These are phyloP conservation scores for Nannochloropsis gaditana DNA, from an alignment of 108 stramenopile species.

Conservation along the genomic window DNA sequence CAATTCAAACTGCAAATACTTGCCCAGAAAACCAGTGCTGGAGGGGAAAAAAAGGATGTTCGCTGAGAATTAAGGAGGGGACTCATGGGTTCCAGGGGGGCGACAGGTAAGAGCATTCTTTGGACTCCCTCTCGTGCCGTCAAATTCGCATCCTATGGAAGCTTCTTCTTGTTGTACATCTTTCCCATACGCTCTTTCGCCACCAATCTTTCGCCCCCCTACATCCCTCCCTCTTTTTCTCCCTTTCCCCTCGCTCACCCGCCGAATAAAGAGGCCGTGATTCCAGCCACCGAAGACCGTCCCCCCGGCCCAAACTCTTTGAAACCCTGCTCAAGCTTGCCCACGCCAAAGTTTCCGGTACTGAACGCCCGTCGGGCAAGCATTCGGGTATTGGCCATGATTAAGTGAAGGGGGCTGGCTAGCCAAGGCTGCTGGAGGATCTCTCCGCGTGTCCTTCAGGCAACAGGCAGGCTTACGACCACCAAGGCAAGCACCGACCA, in stretches of 20 bases:
- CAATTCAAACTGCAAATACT: constrained; percentile 20
- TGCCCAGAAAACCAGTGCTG: constrained; percentile 1
- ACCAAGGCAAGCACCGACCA: too few species aligned
- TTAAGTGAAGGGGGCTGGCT: not conserved
- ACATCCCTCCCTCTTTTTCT: too few species aligned
- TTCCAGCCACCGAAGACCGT: not conserved
- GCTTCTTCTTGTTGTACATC: not conserved
- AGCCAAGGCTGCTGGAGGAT: too few species aligned
- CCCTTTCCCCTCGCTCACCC: not conserved
- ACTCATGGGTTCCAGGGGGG: not conserved
- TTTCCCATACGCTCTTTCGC: not conserved
- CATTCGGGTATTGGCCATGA: not conserved
- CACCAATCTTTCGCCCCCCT: not conserved
- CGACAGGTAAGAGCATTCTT: not conserved
- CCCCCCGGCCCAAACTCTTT: not conserved
- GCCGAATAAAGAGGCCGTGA: constrained; percentile 7
- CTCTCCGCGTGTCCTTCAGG: too few species aligned
- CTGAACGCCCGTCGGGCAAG: not conserved
- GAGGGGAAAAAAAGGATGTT: not conserved
- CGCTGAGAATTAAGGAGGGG: not conserved
- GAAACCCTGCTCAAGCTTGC: not conserved
- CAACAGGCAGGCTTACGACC: too few species aligned
- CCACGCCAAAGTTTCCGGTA: not conserved
- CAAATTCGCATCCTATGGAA: not conserved
- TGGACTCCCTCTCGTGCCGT: not conserved